Conservation (phyloP, 495 filamentous ascomycete species). For the Sordaria brevicollis region DNA sequence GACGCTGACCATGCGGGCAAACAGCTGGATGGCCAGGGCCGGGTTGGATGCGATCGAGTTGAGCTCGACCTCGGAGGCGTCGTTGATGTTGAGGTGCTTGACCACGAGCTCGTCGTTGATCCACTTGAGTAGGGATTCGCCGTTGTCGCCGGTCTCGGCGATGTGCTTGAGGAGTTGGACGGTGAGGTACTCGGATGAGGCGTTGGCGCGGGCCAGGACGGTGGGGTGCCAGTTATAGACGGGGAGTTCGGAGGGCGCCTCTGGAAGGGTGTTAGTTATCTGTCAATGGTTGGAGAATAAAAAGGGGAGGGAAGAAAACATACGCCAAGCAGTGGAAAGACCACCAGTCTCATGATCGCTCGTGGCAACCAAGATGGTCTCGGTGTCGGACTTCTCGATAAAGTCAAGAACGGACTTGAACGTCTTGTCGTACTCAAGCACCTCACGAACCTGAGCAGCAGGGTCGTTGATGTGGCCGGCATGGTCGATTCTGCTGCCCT, state of each 20-base stretch:
- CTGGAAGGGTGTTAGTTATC: conserved; percentile 12
- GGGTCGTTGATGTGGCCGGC: conserved; percentile 94
- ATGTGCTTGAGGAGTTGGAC: conserved; percentile 48
- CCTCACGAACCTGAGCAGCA: conserved; percentile 88
- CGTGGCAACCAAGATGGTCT: conserved; percentile 75
- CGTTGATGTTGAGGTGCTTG: conserved; percentile 61
- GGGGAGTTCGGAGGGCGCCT: conserved; percentile 29
- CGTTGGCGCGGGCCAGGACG: conserved; percentile 69
- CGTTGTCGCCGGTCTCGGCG: conserved; percentile 15
- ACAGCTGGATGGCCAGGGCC: conserved; percentile 41
- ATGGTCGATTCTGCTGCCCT: conserved; percentile 92
- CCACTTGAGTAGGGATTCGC: conserved; percentile 41
- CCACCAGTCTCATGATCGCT: conserved; percentile 96
- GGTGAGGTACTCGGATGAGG: conserved; percentile 63
- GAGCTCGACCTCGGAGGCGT: conserved; percentile 64
- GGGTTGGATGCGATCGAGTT: conserved; percentile 48
- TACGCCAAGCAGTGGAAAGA: conserved; percentile 66
- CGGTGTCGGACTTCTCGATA: conserved; percentile 57
- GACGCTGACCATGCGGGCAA: conserved; percentile 76
- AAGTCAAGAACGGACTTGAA: conserved; percentile 79
- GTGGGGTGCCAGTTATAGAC: conserved; percentile 79
- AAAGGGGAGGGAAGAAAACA: conserved; percentile 14
- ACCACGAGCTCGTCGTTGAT: conserved; percentile 51
- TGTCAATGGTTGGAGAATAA: not conserved
- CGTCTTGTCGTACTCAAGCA: conserved; percentile 81